Base-by-base conservation (phyloP, 495 filamentous ascomycete species). In the Bryoglossum gracile region DNA sequence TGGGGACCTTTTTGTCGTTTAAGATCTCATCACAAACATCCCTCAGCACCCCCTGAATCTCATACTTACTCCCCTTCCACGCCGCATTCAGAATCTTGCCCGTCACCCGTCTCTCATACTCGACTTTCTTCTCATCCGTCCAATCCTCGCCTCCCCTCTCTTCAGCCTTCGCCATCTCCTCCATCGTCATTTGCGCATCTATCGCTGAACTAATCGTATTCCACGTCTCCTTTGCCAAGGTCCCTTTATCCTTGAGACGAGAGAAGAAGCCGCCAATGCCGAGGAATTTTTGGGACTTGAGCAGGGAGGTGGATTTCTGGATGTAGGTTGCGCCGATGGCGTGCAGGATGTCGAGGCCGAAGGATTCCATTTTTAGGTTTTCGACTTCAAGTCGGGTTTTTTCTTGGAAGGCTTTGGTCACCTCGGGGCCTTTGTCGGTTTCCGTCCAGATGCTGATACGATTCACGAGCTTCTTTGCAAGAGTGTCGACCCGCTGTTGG, bases 51-150 rank as follows among this genome's bases (percentile, higher is more conserved):
- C 90, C 83, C 70, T 97, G 94, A 56, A 99, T 97, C 73, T 99
- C 92, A 57, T 91, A 96, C 71, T 89, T 94, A 76, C 86, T 91
- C 39, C 94, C 94, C 46, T 89, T 74, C 94, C 92, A 99, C 17
- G 94, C 92, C 16, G 92, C 92, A 6, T 89, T 94, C n/a, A 99
- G 78, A 50, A 99, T 95, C 76, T 99, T 97, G 43, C 92, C 92
- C 22, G 92, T 99, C 2, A 97, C 90, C 59, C 82, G 80, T 60
- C 88, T 81, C 71, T 97, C 91, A 56, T 90, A 95, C 68, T 99
- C 92, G n/a, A 84, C 73, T 69, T 89, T 91, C 74, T 86, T 89
- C 80, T 99, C 94, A 55, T 97, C 92, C 8, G 92, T 96, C 92
- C 92, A 99, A 34, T 95, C 91, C 46, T 96, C 94, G 17, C 92